Evolutionary conservation across 139 green algal species (phyloP).

Genomic region (Chlorella sp.): DNA sequence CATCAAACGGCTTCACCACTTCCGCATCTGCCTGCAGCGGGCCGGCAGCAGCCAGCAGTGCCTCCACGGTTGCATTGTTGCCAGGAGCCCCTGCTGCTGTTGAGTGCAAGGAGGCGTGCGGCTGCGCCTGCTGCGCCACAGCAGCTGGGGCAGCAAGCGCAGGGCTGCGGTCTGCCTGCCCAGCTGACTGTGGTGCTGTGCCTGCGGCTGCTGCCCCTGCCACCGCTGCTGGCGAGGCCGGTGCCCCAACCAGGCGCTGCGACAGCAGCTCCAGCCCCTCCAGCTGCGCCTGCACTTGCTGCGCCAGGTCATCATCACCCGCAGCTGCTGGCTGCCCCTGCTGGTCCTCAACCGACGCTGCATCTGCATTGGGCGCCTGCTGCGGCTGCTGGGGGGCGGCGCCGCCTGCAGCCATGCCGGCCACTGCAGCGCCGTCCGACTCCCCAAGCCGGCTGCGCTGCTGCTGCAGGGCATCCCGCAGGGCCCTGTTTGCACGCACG

Average conservation of each 20-base stretch:
- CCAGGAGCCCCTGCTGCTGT: not conserved
- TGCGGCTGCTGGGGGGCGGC: not conserved
- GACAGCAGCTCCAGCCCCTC: conserved; percentile 19
- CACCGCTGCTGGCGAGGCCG: not conserved
- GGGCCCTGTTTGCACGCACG: not conserved
- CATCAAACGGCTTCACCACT: no score
- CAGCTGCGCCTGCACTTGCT: conserved; percentile 11
- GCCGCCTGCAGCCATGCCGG: not conserved
- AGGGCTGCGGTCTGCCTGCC: no score
- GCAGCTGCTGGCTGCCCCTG: not conserved
- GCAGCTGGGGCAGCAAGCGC: no score
- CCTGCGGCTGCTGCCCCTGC: not conserved
- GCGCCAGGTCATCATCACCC: not conserved
- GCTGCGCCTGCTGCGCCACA: not conserved
- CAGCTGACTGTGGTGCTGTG: not conserved
- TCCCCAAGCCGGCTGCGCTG: no score
- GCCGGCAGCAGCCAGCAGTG: no score
- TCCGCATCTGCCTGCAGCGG: no score
- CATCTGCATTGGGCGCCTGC: not conserved
- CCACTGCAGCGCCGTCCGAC: not conserved
- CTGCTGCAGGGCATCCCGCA: not conserved
- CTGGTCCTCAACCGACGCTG: not conserved
- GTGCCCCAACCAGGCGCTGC: not conserved
- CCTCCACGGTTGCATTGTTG: not conserved
- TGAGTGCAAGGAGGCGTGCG: no score